Base-by-base conservation (phyloP, 2,329 filamentous ascomycete species). In the Penicillium vulpinum region DNA sequence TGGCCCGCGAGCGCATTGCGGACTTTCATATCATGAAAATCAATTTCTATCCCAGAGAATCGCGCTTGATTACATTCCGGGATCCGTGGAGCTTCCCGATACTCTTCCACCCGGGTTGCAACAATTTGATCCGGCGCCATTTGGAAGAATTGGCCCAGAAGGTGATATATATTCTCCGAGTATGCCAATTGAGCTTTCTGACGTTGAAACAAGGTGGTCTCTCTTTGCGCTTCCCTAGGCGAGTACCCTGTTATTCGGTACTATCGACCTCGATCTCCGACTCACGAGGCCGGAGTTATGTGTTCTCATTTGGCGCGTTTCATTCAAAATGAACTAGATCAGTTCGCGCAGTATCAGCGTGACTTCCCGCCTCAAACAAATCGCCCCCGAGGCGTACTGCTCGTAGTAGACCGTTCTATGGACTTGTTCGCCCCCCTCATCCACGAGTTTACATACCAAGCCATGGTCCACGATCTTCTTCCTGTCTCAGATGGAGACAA, bases 371-470 rank as follows among this genome's bases (percentile, higher is more conserved):
- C 92, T 0, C 74, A 73, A n/a, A 76, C 77, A 4, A 83, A 86
- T 49, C 82, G 93, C 51, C 93, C 92, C 7, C 88, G 90, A 62
- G 91, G 91, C 38, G 85, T 92, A 0, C 83, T 99, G 0, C 80
- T 96, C 67, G 89, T 99, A 59, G 90, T 92, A 1, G 94, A 97
- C 73, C 85, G 94, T 60, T 91, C 92, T 8, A 94, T 99, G 89
- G 94, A 99, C 73, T 76, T 97, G 4, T 86, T 89, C 77, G 88
- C 93, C 0, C 94, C 94, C 1, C 77, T 97, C 11, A 72, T 97
- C 4, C 94, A 99, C 75, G 94, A 99, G 69, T 97, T 99, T 72
- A 97, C 94, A 13, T 99, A 97, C 73, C 94, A 99, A 75, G 92
- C 94, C 49, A 97, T 99, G 93, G 93, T 91, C 4, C 91, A 97